Base-by-base conservation (phyloP, 495 filamentous ascomycete species). In the Penicillium waksmanii region DNA sequence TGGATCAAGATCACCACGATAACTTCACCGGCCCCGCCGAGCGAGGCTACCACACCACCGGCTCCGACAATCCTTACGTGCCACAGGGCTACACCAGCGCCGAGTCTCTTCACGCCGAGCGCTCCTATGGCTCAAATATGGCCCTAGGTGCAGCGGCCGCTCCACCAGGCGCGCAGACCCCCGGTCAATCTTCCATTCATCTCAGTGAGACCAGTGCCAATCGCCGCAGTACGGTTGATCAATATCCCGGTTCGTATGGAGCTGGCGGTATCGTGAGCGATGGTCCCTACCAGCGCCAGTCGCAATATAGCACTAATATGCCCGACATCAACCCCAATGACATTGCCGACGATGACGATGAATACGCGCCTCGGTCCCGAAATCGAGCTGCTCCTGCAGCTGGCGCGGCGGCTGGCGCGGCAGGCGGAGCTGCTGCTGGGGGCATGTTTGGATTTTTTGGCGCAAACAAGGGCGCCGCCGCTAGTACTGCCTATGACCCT, bases 281-380 rank as follows among this genome's bases (percentile, higher is more conserved):
- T 52, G 82, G 79, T 17, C 84, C 84, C 0, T 87, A 90, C 62
- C 81, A 85, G 56, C 78, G 80, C 55, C 81, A 85, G 55, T 88
- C 87, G 2, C 78, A 80, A 5, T 85, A 82, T 31, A 79, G 84
- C 85, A 70, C 80, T 74, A 56, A 71, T 83, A 60, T 75, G 58
- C 57, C 81, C 7, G 75, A 77, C 17, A 86, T 96, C 51, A 87
- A 96, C 66, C 91, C 92, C 1, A 84, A 89, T 59, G 87, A 87
- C 2, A 93, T 96, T 54, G 86, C 82, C 3, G 92, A 97, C 65
- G 92, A 96, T 8, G 92, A 96, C 64, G 92, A 96, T 61, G 91
- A 88, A 4, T 81, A 92, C 49, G 70, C 56, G 56, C 73, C 63
- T 62, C 76, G 68, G 69, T 75, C 71, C 23, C 71, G 66, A 46